These are phyloP conservation scores for Xenosphaeropsis pyriputrescens DNA, from an alignment of 2,329 filamentous ascomycete species.

Conservation along the genomic window DNA sequence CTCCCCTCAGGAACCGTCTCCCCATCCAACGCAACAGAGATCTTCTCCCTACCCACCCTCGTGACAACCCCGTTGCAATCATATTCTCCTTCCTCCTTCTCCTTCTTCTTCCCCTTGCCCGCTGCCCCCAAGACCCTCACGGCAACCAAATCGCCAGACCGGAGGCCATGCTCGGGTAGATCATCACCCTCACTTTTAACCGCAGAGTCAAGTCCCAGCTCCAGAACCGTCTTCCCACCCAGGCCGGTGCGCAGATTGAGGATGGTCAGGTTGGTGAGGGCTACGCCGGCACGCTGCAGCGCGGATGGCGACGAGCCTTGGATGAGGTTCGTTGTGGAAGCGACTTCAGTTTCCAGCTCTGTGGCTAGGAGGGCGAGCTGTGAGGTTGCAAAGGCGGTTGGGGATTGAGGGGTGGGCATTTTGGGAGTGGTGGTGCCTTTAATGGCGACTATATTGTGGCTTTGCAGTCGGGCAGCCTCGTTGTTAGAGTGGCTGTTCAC, in stretches of 20 bases:
- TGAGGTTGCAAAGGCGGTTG: constrained; percentile 45
- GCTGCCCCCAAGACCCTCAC: constrained; percentile 63
- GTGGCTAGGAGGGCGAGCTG: constrained; percentile 57
- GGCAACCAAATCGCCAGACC: constrained; percentile 64
- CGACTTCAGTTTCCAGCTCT: constrained; percentile 60
- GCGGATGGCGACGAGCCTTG: constrained; percentile 50
- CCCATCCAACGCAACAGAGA: constrained; percentile 58
- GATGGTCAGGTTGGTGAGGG: constrained; percentile 61
- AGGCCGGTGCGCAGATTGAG: constrained; percentile 72
- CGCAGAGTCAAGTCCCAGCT: constrained; percentile 62
- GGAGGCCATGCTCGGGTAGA: constrained; percentile 61
- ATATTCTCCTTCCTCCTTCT: constrained; percentile 47
- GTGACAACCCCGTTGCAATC: constrained; percentile 50
- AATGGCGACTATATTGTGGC: too few species aligned
- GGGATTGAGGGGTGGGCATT: too few species aligned
- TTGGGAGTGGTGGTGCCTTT: too few species aligned
- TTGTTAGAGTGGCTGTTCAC: too few species aligned
- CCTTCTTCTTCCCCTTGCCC: constrained; percentile 45
- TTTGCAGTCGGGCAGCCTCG: too few species aligned
- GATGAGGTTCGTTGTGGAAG: constrained; percentile 54
- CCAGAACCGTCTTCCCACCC: constrained; percentile 80
- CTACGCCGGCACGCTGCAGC: constrained; percentile 65
- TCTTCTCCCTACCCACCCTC: constrained; percentile 37
- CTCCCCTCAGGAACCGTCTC: constrained; percentile 32
- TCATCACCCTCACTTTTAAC: constrained; percentile 27